These are phyloP conservation scores for Vitis rotundifolia DNA, from an alignment of 164 flowering plant species.

Conservation along the genomic window DNA sequence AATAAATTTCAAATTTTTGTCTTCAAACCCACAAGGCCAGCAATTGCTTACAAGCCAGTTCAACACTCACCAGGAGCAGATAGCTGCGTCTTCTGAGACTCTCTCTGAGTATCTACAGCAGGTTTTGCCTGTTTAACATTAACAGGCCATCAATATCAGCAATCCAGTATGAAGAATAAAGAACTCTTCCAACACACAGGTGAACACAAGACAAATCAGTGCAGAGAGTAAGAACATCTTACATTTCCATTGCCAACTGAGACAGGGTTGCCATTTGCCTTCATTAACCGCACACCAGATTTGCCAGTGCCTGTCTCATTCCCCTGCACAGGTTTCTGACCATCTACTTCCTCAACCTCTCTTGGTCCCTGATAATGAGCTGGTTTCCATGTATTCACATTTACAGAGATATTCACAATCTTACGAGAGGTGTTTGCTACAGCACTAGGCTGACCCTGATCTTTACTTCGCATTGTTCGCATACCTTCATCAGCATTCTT, in stretches of 20 bases:
- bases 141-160: not conserved
- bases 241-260: conserved; percentile 55
- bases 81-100: conserved; percentile 35
- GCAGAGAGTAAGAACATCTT: conserved; percentile 27
- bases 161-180: not conserved
- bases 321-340: conserved; percentile 29
- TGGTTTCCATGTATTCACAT: conserved; percentile 76
- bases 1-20: not conserved
- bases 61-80: conserved; percentile 48
- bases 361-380: conserved; percentile 49
- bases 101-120: conserved; percentile 28
- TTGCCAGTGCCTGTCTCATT: conserved; percentile 28
- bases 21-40: not conserved
- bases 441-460: conserved; percentile 37
- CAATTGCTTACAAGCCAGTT: not conserved
- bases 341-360: conserved; percentile 32
- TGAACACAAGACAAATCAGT: not conserved
- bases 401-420: conserved; percentile 54
- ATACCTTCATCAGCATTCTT: conserved; percentile 32
- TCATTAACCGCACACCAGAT: conserved; percentile 26
- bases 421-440: conserved; percentile 47
- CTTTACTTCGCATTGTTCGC: conserved; percentile 34
- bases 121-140: conserved; percentile 45
- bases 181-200: not conserved
- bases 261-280: conserved; percentile 34